Evolutionary conservation across 306 rosid species (phyloP).

Genomic region (Trifolium subterraneum): DNA sequence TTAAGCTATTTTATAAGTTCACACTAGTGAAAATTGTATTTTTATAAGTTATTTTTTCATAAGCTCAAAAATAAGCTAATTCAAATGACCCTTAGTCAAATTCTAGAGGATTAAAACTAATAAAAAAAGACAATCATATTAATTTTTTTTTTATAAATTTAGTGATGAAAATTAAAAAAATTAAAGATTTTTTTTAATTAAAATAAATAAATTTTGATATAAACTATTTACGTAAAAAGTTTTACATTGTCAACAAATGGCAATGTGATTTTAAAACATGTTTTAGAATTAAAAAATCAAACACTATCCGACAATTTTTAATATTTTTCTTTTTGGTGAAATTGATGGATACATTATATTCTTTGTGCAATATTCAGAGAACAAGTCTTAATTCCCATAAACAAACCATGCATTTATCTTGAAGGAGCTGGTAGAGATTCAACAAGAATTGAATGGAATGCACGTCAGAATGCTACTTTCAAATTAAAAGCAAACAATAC

Average conservation of each 20-base stretch:
- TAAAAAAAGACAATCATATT: background rate
- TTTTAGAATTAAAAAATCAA: too few species aligned
- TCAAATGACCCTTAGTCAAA: too few species aligned
- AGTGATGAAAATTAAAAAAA: too few species aligned
- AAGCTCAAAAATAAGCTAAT: too few species aligned
- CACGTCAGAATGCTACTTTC: constrained; percentile 29
- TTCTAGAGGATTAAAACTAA: too few species aligned
- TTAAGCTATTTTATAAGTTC: too few species aligned
- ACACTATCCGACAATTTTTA: background rate
- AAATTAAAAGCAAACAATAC: constrained; percentile 3
- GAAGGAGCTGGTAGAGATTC: constrained; percentile 40
- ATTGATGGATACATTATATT: constrained; percentile 6
- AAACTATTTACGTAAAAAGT: too few species aligned
- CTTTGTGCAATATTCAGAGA: constrained; percentile 37
- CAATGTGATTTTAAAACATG: background rate
- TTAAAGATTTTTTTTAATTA: background rate
- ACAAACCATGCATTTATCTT: constrained; percentile 45
- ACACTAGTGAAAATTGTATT: too few species aligned
- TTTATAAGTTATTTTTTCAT: too few species aligned
- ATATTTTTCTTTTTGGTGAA: background rate
- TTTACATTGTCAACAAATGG: background rate
- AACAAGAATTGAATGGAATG: constrained; percentile 38
- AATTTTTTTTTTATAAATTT: too few species aligned
- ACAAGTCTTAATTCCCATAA: background rate
- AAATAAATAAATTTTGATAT: background rate